phyloP scores from a whole-genome alignment of 2,329 filamentous ascomycete species.

The Metarhizium brunneum region DNA sequence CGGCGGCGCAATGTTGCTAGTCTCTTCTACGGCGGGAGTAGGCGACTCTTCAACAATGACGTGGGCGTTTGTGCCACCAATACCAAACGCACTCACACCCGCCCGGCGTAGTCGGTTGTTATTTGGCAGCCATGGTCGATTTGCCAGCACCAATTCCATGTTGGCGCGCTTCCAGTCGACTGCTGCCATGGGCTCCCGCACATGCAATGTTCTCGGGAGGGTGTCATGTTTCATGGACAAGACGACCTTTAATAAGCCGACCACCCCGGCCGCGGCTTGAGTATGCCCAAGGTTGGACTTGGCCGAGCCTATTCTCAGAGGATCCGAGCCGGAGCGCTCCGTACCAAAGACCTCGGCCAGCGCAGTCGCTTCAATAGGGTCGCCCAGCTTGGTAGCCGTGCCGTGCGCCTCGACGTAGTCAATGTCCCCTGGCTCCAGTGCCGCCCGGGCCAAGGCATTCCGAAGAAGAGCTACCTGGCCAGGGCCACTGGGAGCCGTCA shows the following conservation, averaged over 20 bases:
- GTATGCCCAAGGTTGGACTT: conserved; percentile 58
- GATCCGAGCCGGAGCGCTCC: not conserved
- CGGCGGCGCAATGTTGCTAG: too few relatives aligned
- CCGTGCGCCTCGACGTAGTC: not conserved
- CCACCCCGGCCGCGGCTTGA: conserved; percentile 51
- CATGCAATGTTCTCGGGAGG: conserved; percentile 26
- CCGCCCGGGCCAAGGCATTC: too few relatives aligned
- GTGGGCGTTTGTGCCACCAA: conserved; percentile 39
- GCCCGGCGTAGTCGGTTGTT: conserved; percentile 22
- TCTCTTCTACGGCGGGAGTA: too few relatives aligned
- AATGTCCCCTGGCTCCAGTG: too few relatives aligned
- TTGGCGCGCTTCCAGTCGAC: conserved; percentile 5
- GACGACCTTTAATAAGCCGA: conserved; percentile 48
- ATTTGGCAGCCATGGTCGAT: too few relatives aligned
- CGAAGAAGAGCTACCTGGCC: not conserved
- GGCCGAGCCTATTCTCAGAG: conserved; percentile 39
- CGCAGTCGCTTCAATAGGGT: not conserved
- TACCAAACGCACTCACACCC: conserved; percentile 39
- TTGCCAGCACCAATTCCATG: conserved; percentile 8
- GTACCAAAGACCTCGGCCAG: not conserved
- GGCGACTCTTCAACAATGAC: conserved; percentile 21
- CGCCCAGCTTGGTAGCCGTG: not conserved
- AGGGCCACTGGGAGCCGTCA: conserved; percentile 28
- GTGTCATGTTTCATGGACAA: conserved; percentile 12
- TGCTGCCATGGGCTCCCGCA: conserved; percentile 6